Percentiles rank a stretch among this genome's conserved stretches.
phyloP scores from a whole-genome alignment of 2,329 filamentous ascomycete genomes.

The Phaeosphaeria sp. region DNA sequence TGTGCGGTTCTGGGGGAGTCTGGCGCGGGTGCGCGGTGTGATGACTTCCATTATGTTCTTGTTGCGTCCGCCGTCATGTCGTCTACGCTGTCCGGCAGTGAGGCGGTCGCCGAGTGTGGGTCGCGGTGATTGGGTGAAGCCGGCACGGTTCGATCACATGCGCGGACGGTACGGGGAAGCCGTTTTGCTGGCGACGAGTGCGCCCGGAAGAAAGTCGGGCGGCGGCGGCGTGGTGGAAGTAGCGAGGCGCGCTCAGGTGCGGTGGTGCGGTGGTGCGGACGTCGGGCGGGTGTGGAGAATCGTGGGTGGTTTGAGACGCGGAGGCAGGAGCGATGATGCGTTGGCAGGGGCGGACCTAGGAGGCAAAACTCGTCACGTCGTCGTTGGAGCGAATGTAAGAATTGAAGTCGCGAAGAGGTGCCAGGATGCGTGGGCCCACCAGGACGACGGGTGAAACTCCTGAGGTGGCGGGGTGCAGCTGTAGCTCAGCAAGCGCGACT shows the following conservation, averaged over 20 bases:
- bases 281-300: constrained; percentile 11
- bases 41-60: constrained; percentile 33
- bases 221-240: background rate
- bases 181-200: constrained; percentile 2
- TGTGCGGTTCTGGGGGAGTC: constrained; percentile 12
- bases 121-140: constrained; percentile 4
- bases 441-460: constrained; percentile 5
- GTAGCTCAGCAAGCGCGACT: constrained; percentile 11
- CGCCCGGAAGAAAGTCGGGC: background rate
- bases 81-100: constrained; percentile 14
- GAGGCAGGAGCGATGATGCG: constrained; percentile 10
- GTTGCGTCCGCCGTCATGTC: constrained; percentile 35
- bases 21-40: constrained; percentile 28
- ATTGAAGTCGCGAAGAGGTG: constrained; percentile 1
- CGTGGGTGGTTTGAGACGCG: constrained; percentile 6
- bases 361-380: constrained; percentile 1
- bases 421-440: constrained; percentile 1
- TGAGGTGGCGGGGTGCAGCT: constrained; percentile 12
- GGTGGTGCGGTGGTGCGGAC: constrained; percentile 2
- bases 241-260: background rate
- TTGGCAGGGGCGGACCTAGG: constrained; percentile 10
- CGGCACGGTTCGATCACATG: constrained; percentile 4
- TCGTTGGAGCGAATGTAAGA: constrained; percentile 13
- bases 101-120: background rate
- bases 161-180: constrained; percentile 4